Base-by-base conservation (phyloP, 139 green algal species). In the Chlorella ohadii region DNA sequence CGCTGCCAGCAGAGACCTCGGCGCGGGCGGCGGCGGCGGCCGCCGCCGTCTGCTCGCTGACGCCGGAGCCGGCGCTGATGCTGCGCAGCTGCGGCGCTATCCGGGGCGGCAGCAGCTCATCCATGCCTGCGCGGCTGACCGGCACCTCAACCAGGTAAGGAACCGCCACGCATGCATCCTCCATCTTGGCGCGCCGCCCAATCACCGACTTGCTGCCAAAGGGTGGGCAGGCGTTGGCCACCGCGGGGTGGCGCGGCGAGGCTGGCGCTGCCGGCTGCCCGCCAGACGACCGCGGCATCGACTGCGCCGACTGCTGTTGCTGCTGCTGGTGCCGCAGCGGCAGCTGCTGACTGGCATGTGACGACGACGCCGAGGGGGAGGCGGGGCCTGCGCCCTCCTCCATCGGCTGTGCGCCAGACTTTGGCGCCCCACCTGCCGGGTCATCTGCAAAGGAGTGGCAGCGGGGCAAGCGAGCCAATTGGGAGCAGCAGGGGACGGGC, bases 121-220 rank as follows among this genome's bases (percentile, higher is more conserved):
- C 71, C 41, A 86, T 65, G 33, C 56, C 66, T 16, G 22, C 51
- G 7, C n/a, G 34, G 44, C 36, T n/a, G 22, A 89, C 64, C 23
- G 81, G 72, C 34, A 95, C 86, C 77, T 93, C 82, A 27, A 93
- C 63, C 9, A 95, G 72, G 79, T 89, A 92, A 6, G 93, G 93
- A 33, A 95, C 88, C 5, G 89, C 93, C 23, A 89, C 88, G 82
- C 90, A 93, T 11, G 92, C 89, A 72, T 96, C 93, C 88, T 96
- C 92, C 93, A 96, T 96, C 4, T 90, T 89, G 17, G 89, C 84
- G 12, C 93, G 75, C 38, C 91, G 74, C 6, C 93, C 93, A 39
- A 92, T 94, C 28, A 95, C 91, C 3, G 91, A 91, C 66, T 95
- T 93, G 55, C 79, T 85, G 51, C 92, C 93, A 77, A 93, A 91